These are phyloP conservation scores for Pluteus cervinus DNA, from an alignment of 768 basidiomycete genomes.

Conservation along the genomic window DNA sequence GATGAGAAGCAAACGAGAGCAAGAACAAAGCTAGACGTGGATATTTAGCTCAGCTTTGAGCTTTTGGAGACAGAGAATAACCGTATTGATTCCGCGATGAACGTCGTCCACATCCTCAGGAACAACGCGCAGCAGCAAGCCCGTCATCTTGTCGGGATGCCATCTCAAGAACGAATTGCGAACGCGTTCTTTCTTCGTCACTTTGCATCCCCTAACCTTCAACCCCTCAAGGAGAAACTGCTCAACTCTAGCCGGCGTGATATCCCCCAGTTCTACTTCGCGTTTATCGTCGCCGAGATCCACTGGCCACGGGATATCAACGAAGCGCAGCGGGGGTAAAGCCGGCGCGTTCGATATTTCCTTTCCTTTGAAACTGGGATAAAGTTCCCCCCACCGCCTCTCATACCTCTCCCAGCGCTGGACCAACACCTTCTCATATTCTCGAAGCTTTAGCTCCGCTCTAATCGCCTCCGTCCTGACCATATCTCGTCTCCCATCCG, in stretches of 20 bases:
- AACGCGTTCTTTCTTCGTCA: constrained; percentile 46
- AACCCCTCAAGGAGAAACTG: constrained; percentile 46
- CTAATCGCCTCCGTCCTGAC: constrained; percentile 43
- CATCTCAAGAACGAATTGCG: constrained; percentile 58
- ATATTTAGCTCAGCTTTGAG: constrained; percentile 19
- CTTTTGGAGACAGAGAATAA: constrained; percentile 28
- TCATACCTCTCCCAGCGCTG: constrained; percentile 52
- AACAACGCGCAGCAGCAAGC: constrained; percentile 34
- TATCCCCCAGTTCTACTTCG: constrained; percentile 17
- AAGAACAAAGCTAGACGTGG: too few species aligned
- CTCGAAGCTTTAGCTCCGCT: constrained; percentile 39
- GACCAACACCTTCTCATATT: constrained; percentile 30
- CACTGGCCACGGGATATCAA: constrained; percentile 59
- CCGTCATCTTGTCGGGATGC: constrained; percentile 61
- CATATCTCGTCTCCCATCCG: constrained; percentile 40
- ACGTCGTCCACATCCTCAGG: constrained; percentile 40
- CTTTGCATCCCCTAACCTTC: constrained; percentile 31
- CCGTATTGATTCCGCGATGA: constrained; percentile 37
- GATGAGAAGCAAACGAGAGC: too few species aligned
- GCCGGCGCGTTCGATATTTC: too few species aligned
- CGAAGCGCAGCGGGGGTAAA: too few species aligned
- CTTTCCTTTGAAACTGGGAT: too few species aligned
- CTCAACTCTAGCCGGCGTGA: constrained; percentile 35
- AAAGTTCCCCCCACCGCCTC: constrained; percentile 39
- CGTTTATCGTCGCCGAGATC: not conserved